These are phyloP conservation scores for Candida orba DNA, from an alignment of 805 yeast species.

Conservation along the genomic window DNA sequence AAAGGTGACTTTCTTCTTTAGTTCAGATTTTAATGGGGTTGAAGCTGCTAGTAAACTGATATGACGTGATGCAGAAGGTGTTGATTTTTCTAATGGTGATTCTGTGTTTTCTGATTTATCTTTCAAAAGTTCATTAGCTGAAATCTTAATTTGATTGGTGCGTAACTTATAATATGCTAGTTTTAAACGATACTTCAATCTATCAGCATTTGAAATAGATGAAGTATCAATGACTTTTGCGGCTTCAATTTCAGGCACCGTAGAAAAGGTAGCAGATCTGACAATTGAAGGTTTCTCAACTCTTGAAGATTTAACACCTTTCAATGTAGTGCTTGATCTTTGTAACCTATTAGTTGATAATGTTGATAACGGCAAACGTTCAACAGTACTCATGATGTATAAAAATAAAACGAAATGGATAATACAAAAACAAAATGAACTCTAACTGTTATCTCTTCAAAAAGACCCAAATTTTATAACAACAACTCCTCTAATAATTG, in stretches of 20 bases:
- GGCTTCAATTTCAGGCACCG: too few species aligned
- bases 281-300: constrained; percentile 1
- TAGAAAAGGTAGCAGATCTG: neutral
- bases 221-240: neutral
- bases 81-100: constrained; percentile 1
- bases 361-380: constrained; percentile 17
- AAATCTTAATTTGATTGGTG: constrained; percentile 37
- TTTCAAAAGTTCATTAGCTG: constrained; percentile 25
- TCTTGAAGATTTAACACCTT: neutral
- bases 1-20: constrained; percentile 18
- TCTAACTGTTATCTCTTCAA: too few species aligned
- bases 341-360: constrained; percentile 15
- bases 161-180: constrained; percentile 46
- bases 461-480: too few species aligned
- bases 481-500: too few species aligned
- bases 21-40: constrained; percentile 18
- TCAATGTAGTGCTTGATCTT: constrained; percentile 7
- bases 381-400: constrained; percentile 13
- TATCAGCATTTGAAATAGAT: constrained; percentile 27
- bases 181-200: constrained; percentile 40
- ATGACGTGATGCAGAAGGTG: constrained; percentile 22
- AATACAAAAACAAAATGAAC: neutral
- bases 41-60: constrained; percentile 31
- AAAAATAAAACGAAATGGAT: too few species aligned
- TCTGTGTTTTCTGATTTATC: constrained; percentile 4